A percentile compares a stretch with the other conserved stretches of the same genome.
Conservation (phyloP, 1,139 yeast genomes). For the Yamadazyma diddensiae region DNA sequence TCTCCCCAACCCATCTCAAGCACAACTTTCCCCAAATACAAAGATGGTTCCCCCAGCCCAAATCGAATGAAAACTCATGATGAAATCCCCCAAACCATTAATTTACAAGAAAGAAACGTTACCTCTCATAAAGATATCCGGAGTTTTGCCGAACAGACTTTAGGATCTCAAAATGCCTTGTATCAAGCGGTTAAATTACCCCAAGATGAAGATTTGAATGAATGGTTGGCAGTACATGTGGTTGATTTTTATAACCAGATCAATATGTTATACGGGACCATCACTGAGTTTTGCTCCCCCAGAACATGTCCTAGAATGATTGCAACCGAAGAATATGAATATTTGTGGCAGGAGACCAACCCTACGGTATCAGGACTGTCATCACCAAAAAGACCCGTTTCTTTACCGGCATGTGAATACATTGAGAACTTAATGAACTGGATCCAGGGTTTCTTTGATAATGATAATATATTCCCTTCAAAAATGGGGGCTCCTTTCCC, state of each 20-base stretch:
- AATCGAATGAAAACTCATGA: background rate
- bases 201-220: conserved; percentile 85
- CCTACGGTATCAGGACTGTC: conserved; percentile 48
- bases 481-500: conserved; percentile 86
- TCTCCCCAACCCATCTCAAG: conserved; percentile 38
- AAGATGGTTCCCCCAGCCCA: conserved; percentile 1
- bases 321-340: conserved; percentile 95
- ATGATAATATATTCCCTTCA: conserved; percentile 85
- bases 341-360: conserved; percentile 84
- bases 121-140: conserved; percentile 70
- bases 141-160: conserved; percentile 87
- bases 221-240: conserved; percentile 95
- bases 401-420: conserved; percentile 87
- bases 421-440: conserved; percentile 91
- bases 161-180: conserved; percentile 88
- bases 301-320: conserved; percentile 91
- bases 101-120: conserved; percentile 26
- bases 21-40: conserved; percentile 27
- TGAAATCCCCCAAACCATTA: conserved; percentile 18
- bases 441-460: conserved; percentile 88
- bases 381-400: conserved; percentile 47
- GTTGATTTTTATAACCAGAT: conserved; percentile 92
- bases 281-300: conserved; percentile 95
- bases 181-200: conserved; percentile 94
- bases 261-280: conserved; percentile 94